Evolutionary conservation across 371 early-diverging fungal species (phyloP).

Genomic region (Syncephalis fuscata): DNA sequence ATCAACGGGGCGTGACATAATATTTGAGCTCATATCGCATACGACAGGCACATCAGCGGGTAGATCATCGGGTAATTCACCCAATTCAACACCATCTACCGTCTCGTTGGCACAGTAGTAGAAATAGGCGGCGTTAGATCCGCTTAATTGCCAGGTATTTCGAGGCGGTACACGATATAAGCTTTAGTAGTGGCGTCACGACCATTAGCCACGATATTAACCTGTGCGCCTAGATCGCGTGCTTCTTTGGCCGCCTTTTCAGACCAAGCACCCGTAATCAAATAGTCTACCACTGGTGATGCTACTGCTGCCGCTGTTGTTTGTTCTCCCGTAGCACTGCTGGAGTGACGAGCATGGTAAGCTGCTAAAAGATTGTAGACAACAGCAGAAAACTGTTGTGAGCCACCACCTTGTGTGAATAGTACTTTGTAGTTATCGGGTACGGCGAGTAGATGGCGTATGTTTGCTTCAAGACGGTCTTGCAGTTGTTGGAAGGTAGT

Average conservation of each 20-base stretch:
- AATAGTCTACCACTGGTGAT: conserved; percentile 43
- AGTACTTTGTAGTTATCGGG: conserved; percentile 78
- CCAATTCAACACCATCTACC: conserved; percentile 87
- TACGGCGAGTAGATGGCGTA: conserved; percentile 49
- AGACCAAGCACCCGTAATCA: conserved; percentile 92
- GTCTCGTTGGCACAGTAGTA: conserved; percentile 97
- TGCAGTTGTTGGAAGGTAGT: conserved; percentile 59
- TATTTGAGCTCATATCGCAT: conserved; percentile 91
- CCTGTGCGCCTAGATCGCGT: conserved; percentile 46
- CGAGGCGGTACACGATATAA: conserved; percentile 31
- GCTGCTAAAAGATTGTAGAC: conserved; percentile 76
- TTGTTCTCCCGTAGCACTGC: conserved; percentile 3
- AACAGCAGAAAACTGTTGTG: conserved; percentile 77
- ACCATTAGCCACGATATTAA: conserved; percentile 50
- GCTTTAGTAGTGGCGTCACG: conserved; percentile 26
- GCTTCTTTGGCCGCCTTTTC: conserved; percentile 79
- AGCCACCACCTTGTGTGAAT: conserved; percentile 93
- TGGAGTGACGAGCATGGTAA: conserved; percentile 20
- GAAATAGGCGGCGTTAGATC: conserved; percentile 55
- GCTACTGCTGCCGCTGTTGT: conserved; percentile 20
- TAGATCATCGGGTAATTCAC: conserved; percentile 28
- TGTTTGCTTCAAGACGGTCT: conserved; percentile 44
- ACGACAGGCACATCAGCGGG: conserved; percentile 64
- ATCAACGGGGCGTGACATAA: conserved; percentile 72
- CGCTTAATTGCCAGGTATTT: conserved; percentile 50